A percentile compares a stretch with the other conserved stretches of the same genome.
Evolutionary conservation across 2,329 filamentous ascomycete genomes (phyloP).

Genomic region (Alternaria brassicae): DNA sequence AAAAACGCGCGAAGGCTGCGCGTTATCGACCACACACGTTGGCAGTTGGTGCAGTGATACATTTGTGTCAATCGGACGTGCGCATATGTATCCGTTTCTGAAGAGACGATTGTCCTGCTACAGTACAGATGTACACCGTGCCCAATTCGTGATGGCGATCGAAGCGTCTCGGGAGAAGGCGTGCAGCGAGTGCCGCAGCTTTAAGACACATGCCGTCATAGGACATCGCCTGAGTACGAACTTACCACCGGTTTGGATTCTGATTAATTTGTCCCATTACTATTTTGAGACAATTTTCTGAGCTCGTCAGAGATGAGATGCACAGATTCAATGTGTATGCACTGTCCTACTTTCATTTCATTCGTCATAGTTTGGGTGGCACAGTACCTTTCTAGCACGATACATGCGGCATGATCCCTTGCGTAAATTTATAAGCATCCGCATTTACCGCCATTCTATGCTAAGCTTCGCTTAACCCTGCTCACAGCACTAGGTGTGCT

Average conservation of each 20-base stretch:
- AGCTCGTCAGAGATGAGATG: background rate
- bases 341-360: background rate
- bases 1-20: background rate
- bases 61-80: background rate
- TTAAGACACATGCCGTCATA: background rate
- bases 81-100: background rate
- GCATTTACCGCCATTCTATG: background rate
- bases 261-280: too few relatives aligned
- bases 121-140: background rate
- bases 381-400: background rate
- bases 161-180: background rate
- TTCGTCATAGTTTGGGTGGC: background rate
- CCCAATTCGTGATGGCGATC: background rate
- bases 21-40: background rate
- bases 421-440: background rate
- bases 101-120: background rate
- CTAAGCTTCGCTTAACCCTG: background rate
- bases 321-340: background rate
- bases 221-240: too few relatives aligned
- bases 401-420: background rate
- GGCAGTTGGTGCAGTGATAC: background rate
- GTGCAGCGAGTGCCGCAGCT: background rate
- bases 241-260: too few relatives aligned
- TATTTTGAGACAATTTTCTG: background rate
- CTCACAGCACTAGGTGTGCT: conserved; percentile 16